phyloP scores from a whole-genome alignment of 1,139 yeast species.

The Casaregolazyma lundiana region DNA sequence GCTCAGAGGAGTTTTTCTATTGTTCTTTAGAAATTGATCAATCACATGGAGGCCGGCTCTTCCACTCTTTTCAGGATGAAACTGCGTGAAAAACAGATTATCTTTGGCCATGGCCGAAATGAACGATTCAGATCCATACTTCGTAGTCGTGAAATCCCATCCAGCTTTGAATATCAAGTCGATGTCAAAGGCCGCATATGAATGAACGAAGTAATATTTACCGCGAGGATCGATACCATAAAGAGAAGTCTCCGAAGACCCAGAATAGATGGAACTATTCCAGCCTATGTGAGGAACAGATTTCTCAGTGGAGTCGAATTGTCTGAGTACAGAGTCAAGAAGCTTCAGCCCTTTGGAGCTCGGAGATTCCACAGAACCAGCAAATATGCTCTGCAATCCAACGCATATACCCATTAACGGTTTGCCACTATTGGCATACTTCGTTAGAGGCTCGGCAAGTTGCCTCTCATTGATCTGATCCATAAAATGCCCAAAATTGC shows the following conservation, averaged over 20 bases:
- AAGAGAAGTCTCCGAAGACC: conserved; percentile 35
- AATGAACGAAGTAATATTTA: conserved; percentile 91
- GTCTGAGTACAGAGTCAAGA: conserved; percentile 48
- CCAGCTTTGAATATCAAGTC: conserved; percentile 40
- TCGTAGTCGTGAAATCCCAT: conserved; percentile 72
- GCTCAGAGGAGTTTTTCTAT: conserved; percentile 17
- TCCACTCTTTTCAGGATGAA: conserved; percentile 97
- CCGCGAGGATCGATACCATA: conserved; percentile 60
- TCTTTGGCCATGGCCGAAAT: conserved; percentile 76
- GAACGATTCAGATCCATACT: conserved; percentile 74
- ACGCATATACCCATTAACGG: conserved; percentile 96
- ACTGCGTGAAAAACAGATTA: conserved; percentile 89
- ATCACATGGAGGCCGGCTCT: conserved; percentile 77
- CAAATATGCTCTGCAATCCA: conserved; percentile 81
- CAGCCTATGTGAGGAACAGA: conserved; percentile 97
- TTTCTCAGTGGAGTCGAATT: conserved; percentile 60
- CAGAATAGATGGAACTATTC: conserved; percentile 48
- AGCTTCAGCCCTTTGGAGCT: conserved; percentile 53
- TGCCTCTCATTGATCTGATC: conserved; percentile 58
- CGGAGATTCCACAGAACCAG: conserved; percentile 70
- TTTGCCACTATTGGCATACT: conserved; percentile 66
- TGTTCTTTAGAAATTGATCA: conserved; percentile 60
- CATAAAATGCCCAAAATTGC: conserved; percentile 92
- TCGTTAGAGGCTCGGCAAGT: conserved; percentile 58
- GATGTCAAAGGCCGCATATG: conserved; percentile 65